Evolutionary conservation across 2,329 filamentous ascomycete species (phyloP), one percentile per base, ranked within the genome.

Genomic region (Cyanodermella asteris): DNA sequence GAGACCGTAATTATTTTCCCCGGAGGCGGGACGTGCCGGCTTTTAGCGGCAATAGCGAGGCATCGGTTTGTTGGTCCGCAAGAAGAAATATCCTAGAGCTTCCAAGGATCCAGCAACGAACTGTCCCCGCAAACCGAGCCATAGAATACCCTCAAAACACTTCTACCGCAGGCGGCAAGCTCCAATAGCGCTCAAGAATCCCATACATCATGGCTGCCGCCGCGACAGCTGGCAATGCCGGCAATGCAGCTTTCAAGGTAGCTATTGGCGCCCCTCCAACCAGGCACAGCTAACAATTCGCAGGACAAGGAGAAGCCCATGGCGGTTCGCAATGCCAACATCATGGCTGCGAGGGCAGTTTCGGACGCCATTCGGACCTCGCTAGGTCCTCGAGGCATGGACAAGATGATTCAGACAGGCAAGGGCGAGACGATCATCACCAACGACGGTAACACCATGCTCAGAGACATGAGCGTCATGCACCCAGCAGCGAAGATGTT

Each of bases 401-500:
- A 93, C 59, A 93, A 93, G 62, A 93, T 93, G 82, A 94, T 97
- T 42, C 76, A 90, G 61, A 90, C 75, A 31, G 77, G 81, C 48
- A 91, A 80, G 57, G 87, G 84, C 55, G 78, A 91, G 53, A 93
- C 82, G 30, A 87, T 94, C 50, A 97, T 97, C 56, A 97, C 87
- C 45, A 97, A 97, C 61, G 87, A 97, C 55, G 87, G 87, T 50
- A 91, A 90, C 59, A 97, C 87, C 29, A 97, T 97, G 84, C 59
- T 97, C 45, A 91, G 77, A 58, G 84, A 84, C 60, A 94, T 97
- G 87, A 76, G 78, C 36, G 87, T 97, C 38, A 81, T 97, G 74
- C 87, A 97, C 48, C 87, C 87, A n/a, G 91, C 90, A 24, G 87
- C 87, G 25, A 93, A 91, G 59, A 97, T 97, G 87, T 64, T 97